These are phyloP conservation scores for Rubus parviflorus DNA, from an alignment of 306 rosid species.

Conservation along the genomic window DNA sequence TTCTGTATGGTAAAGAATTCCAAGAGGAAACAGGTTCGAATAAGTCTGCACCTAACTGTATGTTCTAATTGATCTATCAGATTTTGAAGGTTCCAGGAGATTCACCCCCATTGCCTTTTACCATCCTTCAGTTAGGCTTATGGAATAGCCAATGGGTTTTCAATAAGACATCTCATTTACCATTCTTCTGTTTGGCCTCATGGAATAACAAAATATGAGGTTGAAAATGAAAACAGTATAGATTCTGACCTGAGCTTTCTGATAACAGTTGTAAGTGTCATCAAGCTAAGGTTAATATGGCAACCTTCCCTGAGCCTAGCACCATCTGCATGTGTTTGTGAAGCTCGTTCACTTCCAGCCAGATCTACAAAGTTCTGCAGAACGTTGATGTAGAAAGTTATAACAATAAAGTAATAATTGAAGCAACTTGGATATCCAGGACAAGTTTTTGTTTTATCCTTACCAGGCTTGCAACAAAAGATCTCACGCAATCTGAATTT, in stretches of 20 bases:
- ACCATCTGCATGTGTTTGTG: slow-evolving; percentile 97
- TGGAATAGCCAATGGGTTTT: background rate
- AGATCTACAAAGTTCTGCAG: slow-evolving; percentile 95
- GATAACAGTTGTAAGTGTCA: slow-evolving; percentile 99
- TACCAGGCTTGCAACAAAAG: slow-evolving; percentile 98
- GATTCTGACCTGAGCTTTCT: slow-evolving; percentile 90
- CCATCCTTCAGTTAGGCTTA: background rate
- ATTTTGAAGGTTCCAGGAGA: too few species aligned
- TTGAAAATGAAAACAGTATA: background rate
- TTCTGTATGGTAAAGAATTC: too few species aligned
- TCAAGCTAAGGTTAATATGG: slow-evolving; percentile 97
- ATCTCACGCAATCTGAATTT: slow-evolving; percentile 76
- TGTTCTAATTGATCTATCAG: too few species aligned
- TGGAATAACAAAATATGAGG: background rate
- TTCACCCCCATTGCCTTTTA: too few species aligned
- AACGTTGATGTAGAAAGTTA: slow-evolving; percentile 9
- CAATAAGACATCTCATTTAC: slow-evolving; percentile 2
- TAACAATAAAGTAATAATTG: background rate
- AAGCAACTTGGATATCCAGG: slow-evolving; percentile 12
- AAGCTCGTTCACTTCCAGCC: slow-evolving; percentile 99
- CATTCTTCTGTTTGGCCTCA: background rate
- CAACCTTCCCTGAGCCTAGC: slow-evolving; percentile 99
- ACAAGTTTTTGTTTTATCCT: slow-evolving; percentile 7
- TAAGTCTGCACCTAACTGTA: too few species aligned
- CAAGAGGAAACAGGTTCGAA: too few species aligned